A percentile compares a stretch with the other conserved stretches of the same genome.
Evolutionary conservation across 345 rosid species (phyloP).

Genomic region (Heritiera fomes): DNA sequence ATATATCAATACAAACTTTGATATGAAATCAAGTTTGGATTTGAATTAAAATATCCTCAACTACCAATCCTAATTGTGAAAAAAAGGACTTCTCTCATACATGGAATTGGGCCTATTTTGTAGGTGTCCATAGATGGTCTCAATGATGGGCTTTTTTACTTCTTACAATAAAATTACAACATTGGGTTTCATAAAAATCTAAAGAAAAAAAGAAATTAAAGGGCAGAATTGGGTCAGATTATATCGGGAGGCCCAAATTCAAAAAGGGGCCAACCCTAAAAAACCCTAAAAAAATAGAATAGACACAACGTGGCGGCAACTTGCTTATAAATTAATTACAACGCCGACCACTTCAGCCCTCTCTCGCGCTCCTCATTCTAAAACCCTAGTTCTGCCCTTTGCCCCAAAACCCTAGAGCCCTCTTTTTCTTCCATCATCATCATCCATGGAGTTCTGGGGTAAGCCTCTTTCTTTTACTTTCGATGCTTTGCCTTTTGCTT

Average conservation of each 20-base stretch:
- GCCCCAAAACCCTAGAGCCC: not conserved
- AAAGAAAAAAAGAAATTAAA: too few relatives aligned
- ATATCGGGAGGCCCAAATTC: not conserved
- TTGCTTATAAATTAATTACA: not conserved
- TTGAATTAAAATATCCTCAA: too few relatives aligned
- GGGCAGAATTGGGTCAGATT: not conserved
- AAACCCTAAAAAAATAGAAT: not conserved
- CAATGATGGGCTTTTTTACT: too few relatives aligned
- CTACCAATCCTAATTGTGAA: too few relatives aligned
- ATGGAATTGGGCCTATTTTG: too few relatives aligned
- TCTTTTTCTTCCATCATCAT: not conserved
- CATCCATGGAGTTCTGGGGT: slow-evolving; percentile 56
- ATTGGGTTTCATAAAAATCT: too few relatives aligned
- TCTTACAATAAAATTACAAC: too few relatives aligned
- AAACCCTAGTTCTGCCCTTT: not conserved
- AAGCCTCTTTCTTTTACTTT: not conserved
- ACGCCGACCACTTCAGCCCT: not conserved
- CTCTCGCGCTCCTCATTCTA: not conserved
- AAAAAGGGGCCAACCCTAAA: slow-evolving; percentile 4
- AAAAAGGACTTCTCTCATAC: too few relatives aligned
- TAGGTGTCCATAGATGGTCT: too few relatives aligned
- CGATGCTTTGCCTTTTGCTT: not conserved
- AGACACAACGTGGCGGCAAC: not conserved
- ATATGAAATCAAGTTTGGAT: too few relatives aligned
- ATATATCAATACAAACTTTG: too few relatives aligned